These are phyloP conservation scores for Phyllosticta citribraziliensis DNA, from an alignment of 2,329 filamentous ascomycete genomes.

Conservation along the genomic window DNA sequence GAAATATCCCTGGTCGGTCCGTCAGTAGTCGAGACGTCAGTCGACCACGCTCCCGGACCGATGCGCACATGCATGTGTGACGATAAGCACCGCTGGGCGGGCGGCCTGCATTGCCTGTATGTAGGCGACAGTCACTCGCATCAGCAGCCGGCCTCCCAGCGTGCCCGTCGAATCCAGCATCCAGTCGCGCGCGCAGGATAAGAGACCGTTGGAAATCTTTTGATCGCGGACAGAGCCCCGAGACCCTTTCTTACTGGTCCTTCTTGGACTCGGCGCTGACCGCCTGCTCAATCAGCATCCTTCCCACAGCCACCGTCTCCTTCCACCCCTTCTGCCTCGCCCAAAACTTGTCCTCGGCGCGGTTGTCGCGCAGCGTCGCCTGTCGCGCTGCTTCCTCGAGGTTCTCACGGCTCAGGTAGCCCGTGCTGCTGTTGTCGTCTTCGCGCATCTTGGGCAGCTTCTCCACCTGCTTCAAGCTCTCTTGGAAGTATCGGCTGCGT, in stretches of 20 bases:
- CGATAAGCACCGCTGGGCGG: not conserved
- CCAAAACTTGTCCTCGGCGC: constrained; percentile 44
- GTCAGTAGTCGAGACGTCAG: not conserved
- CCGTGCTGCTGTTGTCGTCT: constrained; percentile 33
- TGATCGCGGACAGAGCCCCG: not conserved
- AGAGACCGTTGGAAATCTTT: not conserved
- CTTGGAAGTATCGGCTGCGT: constrained; percentile 68
- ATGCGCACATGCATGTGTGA: not conserved
- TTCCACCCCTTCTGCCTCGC: constrained; percentile 38
- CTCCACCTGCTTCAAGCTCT: constrained; percentile 52
- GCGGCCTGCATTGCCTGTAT: not conserved
- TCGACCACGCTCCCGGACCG: not conserved
- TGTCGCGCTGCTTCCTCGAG: constrained; percentile 50
- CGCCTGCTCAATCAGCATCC: constrained; percentile 38
- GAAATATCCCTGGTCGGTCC: not conserved
- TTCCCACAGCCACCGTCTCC: constrained; percentile 43
- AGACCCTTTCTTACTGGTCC: constrained; percentile 9
- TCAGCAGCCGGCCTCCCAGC: not conserved
- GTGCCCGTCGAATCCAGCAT: not conserved
- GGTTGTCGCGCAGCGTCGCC: constrained; percentile 31
- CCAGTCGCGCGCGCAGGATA: not conserved
- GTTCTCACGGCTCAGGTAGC: constrained; percentile 54
- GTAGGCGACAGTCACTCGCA: not conserved
- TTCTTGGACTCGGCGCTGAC: constrained; percentile 29
- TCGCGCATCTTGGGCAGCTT: constrained; percentile 37